Percentiles rank a stretch among this genome's conserved stretches.
phyloP scores from a whole-genome alignment of 2,329 filamentous ascomycete genomes.

The Fusarium succisae region DNA sequence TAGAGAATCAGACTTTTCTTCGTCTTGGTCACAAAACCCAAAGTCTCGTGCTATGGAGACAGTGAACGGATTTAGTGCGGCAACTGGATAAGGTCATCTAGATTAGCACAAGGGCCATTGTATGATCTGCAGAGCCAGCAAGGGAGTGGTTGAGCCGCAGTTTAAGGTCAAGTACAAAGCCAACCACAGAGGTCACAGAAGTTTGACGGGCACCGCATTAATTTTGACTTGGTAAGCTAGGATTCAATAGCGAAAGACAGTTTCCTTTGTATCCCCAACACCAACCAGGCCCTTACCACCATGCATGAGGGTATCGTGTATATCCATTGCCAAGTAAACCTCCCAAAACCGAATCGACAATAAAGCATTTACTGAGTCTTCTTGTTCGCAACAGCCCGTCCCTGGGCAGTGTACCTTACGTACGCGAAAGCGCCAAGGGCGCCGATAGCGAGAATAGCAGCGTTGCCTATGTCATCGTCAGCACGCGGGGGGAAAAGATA shows the following conservation, averaged over 20 bases:
- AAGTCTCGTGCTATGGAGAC: not conserved
- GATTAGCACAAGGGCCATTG: not conserved
- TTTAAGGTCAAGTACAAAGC: not conserved
- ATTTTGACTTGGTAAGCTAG: not conserved
- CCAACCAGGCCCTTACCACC: not conserved
- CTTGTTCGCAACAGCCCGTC: constrained; percentile 42
- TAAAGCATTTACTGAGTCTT: constrained; percentile 43
- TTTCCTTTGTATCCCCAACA: not conserved
- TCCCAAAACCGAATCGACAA: not conserved
- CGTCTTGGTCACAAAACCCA: not conserved
- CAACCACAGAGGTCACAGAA: not conserved
- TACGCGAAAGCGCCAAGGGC: constrained; percentile 47
- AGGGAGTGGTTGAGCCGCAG: not conserved
- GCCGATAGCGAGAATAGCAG: constrained; percentile 47
- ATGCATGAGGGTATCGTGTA: constrained; percentile 25
- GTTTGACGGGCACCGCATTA: not conserved
- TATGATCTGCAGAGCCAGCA: not conserved
- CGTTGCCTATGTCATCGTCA: constrained; percentile 45
- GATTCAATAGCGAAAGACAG: not conserved
- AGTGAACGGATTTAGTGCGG: not conserved
- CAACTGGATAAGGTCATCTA: not conserved
- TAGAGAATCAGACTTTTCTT: not conserved
- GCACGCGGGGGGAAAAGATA: not conserved
- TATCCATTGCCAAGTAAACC: not conserved
- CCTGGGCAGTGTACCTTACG: constrained; percentile 47